phyloP scores from a whole-genome alignment of 352 stramenopile genomes.

The Globisporangium okanoganense region DNA sequence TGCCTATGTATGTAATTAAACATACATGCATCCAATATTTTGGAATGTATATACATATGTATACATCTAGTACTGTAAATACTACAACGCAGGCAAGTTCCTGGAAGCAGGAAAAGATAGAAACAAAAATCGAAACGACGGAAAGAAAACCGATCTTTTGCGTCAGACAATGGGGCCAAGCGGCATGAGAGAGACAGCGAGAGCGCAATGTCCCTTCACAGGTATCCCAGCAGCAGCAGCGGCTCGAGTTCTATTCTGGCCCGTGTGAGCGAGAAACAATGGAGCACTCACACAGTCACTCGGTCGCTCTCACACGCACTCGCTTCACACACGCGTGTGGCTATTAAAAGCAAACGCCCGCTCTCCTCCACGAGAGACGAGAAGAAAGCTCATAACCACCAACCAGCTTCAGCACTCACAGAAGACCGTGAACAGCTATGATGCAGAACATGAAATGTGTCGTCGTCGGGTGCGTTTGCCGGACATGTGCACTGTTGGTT shows the following conservation, averaged over 20 bases:
- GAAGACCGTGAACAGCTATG: slow-evolving; percentile 39
- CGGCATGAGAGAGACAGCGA: slow-evolving; percentile 3
- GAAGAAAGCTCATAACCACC: neutral
- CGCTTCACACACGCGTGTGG: neutral
- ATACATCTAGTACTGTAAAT: neutral
- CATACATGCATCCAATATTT: neutral
- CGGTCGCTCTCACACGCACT: neutral
- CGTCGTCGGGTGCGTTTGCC: slow-evolving; percentile 70
- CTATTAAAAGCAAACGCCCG: slow-evolving; percentile 9
- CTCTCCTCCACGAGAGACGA: neutral
- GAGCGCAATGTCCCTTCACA: neutral
- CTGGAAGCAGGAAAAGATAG: slow-evolving; percentile 5
- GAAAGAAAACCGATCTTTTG: slow-evolving; percentile 7
- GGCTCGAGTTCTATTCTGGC: neutral
- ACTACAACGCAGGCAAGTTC: neutral
- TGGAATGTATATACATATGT: neutral
- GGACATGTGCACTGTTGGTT: neutral
- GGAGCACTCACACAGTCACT: neutral
- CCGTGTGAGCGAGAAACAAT: neutral
- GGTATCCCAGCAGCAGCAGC: neutral
- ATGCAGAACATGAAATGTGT: slow-evolving; percentile 98
- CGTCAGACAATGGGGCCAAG: neutral
- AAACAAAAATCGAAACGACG: slow-evolving; percentile 4
- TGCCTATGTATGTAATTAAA: neutral
- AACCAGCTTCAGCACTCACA: neutral